These are phyloP conservation scores for Aspergillus neoniger DNA, from an alignment of 2,329 filamentous ascomycete species.

Conservation along the genomic window DNA sequence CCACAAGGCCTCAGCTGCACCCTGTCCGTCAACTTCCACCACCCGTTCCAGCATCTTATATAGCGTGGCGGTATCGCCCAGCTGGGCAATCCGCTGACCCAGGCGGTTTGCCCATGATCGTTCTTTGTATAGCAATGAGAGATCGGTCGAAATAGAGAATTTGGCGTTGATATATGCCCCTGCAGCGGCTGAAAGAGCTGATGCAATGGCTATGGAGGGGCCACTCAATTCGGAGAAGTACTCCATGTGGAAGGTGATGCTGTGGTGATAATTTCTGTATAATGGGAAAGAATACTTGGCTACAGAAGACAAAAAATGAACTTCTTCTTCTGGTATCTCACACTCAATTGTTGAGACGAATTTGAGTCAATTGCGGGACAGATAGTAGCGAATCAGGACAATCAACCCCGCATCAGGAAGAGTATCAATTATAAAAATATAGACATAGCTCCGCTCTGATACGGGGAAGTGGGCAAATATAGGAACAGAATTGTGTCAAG, in stretches of 20 bases:
- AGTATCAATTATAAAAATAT: background rate
- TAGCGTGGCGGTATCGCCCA: conserved; percentile 44
- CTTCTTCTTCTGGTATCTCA: background rate
- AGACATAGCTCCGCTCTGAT: background rate
- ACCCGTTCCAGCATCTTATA: conserved; percentile 48
- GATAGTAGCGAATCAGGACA: background rate
- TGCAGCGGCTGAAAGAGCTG: conserved; percentile 38
- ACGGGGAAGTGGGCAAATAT: conserved; percentile 13
- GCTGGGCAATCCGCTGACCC: conserved; percentile 35
- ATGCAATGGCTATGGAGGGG: conserved; percentile 36
- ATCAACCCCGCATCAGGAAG: background rate
- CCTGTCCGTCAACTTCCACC: conserved; percentile 42
- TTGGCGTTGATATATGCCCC: conserved; percentile 49
- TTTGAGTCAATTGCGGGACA: background rate
- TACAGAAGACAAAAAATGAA: background rate
- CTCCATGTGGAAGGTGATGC: conserved; percentile 24
- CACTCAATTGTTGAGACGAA: background rate
- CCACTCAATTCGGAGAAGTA: conserved; percentile 30
- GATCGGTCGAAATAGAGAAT: conserved; percentile 43
- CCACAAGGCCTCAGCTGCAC: conserved; percentile 48
- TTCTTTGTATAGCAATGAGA: conserved; percentile 39
- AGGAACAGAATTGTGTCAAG: conserved; percentile 1
- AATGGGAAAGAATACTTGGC: background rate
- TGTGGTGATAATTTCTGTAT: background rate
- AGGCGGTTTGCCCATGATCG: conserved; percentile 38